Conservation (phyloP, 2,329 filamentous ascomycete species). For the Sporothrix euskadiensis region DNA sequence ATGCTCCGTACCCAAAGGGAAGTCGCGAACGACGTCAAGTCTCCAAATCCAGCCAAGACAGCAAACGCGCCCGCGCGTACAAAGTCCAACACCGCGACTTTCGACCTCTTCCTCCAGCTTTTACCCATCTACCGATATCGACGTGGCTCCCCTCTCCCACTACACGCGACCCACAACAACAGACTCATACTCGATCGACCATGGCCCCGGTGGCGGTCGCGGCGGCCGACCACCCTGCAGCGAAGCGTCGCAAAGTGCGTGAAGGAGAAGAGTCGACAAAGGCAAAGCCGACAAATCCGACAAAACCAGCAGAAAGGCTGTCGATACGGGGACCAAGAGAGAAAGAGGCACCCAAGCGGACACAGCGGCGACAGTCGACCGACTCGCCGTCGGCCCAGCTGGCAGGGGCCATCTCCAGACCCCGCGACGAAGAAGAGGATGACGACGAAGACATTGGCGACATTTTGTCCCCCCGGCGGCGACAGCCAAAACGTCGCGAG, state of each 20-base stretch:
- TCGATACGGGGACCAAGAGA: constrained; percentile 24
- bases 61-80: constrained; percentile 8
- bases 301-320: neutral
- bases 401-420: constrained; percentile 24
- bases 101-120: neutral
- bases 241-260: constrained; percentile 28
- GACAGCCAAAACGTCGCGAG: neutral
- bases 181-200: neutral
- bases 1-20: neutral
- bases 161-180: neutral
- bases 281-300: neutral
- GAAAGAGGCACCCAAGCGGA: neutral
- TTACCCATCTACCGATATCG: neutral
- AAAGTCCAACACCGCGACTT: neutral
- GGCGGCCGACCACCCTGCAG: constrained; percentile 11
- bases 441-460: neutral
- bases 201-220: constrained; percentile 27
- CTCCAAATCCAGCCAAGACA: neutral
- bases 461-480: neutral
- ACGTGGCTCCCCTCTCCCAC: neutral
- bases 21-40: constrained; percentile 13
- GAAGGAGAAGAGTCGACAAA: neutral
- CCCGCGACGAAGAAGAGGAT: neutral
- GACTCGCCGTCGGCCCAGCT: constrained; percentile 32
- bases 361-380: constrained; percentile 1